Evolutionary conservation across 108 stramenopile species (phyloP), one percentile per base, ranked within the genome.

Genomic region (Aureococcus anophagefferens): DNA sequence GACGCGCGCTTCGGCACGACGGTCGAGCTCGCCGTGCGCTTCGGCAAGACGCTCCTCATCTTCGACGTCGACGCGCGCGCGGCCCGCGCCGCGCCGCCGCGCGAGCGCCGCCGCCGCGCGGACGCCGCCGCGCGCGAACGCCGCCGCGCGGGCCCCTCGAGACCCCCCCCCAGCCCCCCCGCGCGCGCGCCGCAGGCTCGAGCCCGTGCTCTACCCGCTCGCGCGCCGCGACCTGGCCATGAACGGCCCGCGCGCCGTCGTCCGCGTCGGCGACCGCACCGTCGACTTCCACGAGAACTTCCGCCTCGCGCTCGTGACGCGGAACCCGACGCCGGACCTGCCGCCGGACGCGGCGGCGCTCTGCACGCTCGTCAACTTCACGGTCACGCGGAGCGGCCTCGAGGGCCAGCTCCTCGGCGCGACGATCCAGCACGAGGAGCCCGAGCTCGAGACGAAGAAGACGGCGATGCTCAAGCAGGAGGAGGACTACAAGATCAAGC

Each of bases 41-140:
- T 87, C 33, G 87, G 87, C 67, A 87, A 87, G 77, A 86, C 87
- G 28, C 71, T 87, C 62, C 71, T 87, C 16, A 64, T 87, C 31
- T 44, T 77, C 17, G 85, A 86, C 18, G 76, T 65, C 18, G 73
- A 74, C 45, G n/a, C n/a, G n/a, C n/a, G n/a, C n/a, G n/a, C n/a
- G n/a, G n/a, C n/a, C n/a, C n/a, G n/a, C n/a, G n/a, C n/a, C n/a
- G n/a, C n/a, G n/a, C n/a, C n/a, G n/a, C n/a, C n/a, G n/a, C n/a
- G n/a, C n/a, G n/a, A n/a, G n/a, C n/a, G n/a, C n/a, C n/a, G n/a
- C n/a, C n/a, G n/a, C n/a, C n/a, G n/a, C n/a, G n/a, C n/a, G n/a
- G n/a, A n/a, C n/a, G n/a, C n/a, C n/a, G n/a, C n/a, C n/a, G n/a
- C n/a, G n/a, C n/a, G n/a, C n/a, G n/a, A n/a, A n/a, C n/a, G n/a